Percentiles rank a stretch among this genome's conserved stretches.
These are phyloP conservation scores for Pyrus pyrifolia DNA, from an alignment of 306 rosid species.

Conservation along the genomic window DNA sequence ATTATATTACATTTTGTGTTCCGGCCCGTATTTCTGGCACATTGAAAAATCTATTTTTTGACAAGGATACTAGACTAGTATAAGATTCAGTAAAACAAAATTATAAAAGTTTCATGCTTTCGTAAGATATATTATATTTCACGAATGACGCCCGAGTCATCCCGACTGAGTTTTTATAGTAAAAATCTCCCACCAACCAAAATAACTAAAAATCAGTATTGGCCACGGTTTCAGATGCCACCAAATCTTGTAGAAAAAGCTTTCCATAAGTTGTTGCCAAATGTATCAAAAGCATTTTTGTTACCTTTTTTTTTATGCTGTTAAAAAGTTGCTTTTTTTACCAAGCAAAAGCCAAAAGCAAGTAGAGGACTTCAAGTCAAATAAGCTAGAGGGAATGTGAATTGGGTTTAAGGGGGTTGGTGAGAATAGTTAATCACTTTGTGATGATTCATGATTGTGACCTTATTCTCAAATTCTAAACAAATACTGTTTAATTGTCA, in stretches of 20 bases:
- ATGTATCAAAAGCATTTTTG: background rate
- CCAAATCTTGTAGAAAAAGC: background rate
- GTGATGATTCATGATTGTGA: background rate
- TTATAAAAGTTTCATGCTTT: too few species aligned
- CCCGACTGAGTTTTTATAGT: background rate
- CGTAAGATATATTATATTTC: too few species aligned
- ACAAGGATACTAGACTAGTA: too few species aligned
- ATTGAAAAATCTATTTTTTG: too few species aligned
- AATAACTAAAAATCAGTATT: background rate
- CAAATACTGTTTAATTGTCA: background rate
- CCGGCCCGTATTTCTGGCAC: accelerated
- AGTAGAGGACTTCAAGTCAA: background rate
- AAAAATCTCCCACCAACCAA: background rate
- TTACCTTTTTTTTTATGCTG: background rate
- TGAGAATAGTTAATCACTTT: background rate
- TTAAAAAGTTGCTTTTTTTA: background rate
- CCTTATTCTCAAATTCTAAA: background rate
- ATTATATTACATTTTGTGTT: too few species aligned
- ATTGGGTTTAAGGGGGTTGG: background rate
- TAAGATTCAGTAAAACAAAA: background rate
- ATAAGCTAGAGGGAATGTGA: background rate
- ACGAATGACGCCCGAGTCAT: background rate
- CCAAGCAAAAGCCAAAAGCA: background rate
- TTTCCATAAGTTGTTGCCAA: background rate
- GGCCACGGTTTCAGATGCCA: background rate